Evolutionary conservation across 1,284 basidiomycete species (phyloP).

Genomic region (Trichosporon coremiiforme): DNA sequence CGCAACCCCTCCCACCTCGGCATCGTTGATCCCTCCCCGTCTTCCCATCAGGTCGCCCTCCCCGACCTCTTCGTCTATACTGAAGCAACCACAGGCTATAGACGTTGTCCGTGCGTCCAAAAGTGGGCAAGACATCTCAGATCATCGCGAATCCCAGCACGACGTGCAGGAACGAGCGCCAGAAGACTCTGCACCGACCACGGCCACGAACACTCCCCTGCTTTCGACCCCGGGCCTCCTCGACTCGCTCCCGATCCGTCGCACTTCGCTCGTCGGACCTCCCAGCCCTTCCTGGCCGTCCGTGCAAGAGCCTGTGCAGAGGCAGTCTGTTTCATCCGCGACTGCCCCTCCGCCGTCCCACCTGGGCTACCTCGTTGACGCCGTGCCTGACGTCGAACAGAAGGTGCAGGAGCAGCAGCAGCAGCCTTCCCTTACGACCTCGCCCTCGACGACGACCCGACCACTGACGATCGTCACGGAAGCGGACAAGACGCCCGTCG

Average conservation of each 20-base stretch:
- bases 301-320: constrained; percentile 12
- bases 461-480: constrained; percentile 9
- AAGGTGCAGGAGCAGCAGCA: not conserved
- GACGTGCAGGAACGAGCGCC: constrained; percentile 5
- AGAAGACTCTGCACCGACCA: constrained; percentile 4
- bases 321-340: constrained; percentile 1
- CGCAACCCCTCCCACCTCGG: not conserved
- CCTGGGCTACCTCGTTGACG: constrained; percentile 14
- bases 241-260: constrained; percentile 7
- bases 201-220: not conserved
- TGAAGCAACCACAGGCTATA: not conserved
- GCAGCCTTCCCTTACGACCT: constrained; percentile 4
- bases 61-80: constrained; percentile 3
- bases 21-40: not conserved
- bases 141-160: constrained; percentile 1
- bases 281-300: not conserved
- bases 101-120: not conserved
- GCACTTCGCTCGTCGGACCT: not conserved
- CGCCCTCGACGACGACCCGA: constrained; percentile 5
- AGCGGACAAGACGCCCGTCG: constrained; percentile 12
- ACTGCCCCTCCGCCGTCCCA: constrained; percentile 1
- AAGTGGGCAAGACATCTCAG: constrained; percentile 1
- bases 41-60: not conserved
- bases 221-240: not conserved
- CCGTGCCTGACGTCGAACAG: not conserved